Evolutionary conservation across 257 asterid species (phyloP), one percentile per base, ranked within the genome.

Genomic region (Rhazya stricta): DNA sequence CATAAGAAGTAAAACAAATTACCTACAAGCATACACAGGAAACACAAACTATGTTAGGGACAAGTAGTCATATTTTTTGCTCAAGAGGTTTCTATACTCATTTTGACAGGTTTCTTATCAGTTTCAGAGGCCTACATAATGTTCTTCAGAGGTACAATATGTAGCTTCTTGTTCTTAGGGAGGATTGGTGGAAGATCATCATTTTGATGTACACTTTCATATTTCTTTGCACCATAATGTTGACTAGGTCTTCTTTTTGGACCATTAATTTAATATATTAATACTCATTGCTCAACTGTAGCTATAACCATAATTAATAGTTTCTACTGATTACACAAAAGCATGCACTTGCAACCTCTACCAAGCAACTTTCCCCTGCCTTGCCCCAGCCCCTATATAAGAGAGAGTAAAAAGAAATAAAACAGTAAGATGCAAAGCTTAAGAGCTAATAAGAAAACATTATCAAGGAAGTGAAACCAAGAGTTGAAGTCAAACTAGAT

Each of bases 1-100:
- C n/a, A n/a, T n/a, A n/a, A n/a, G n/a, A n/a, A n/a, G n/a, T n/a
- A n/a, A n/a, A n/a, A 27, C 46, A 58, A 72, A 81, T 81, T 94
- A 95, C 97, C 99, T 87, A 84, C 99, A 92, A 85, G 97, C 99
- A 61, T 87, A 86, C 79, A 95, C 88, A 4, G 97, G 96, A 80
- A n/a, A 85, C 76, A 7, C 98, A 96, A 61, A 90, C 66, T 21
- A 91, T 82, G 10, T 84, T 82, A 5, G 91, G 91, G 13, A 85
- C 90, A 23, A 92, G 88, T 50, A 92, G 48, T 67, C 98, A n/a
- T 97, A 72, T 92, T 94, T 77, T 85, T 89, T 3, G 95, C 75
- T 88, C 91, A 42, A 95, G 97, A 74, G 83, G 90, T 95, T 86
- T 95, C 99, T 45, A 89, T 88, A 51, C 99, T 98, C 96, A 81